phyloP scores from a whole-genome alignment of 106 monocot species.

The Dioscorea zingiberensis region DNA sequence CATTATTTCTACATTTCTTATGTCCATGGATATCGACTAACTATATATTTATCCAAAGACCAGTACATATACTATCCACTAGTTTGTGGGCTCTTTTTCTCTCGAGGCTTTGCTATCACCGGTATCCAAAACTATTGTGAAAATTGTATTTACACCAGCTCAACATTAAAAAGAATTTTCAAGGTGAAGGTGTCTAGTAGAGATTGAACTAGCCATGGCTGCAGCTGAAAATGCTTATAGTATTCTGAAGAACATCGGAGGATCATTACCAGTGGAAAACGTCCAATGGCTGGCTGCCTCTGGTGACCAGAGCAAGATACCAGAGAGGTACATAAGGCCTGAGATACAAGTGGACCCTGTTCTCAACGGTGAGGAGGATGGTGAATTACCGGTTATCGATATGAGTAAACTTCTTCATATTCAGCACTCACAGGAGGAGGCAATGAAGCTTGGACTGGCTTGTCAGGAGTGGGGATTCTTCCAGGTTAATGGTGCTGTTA shows the following conservation, averaged over 20 bases:
- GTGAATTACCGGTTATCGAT: slow-evolving; percentile 18
- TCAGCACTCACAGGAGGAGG: slow-evolving; percentile 8
- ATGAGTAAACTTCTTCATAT: slow-evolving; percentile 6
- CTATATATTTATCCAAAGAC: too few species aligned
- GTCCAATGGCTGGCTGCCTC: slow-evolving; percentile 23
- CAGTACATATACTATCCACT: too few species aligned
- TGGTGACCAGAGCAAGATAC: slow-evolving; percentile 1
- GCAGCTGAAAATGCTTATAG: too few species aligned
- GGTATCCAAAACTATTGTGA: too few species aligned
- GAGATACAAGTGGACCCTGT: not conserved
- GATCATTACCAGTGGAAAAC: not conserved
- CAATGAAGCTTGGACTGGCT: slow-evolving; percentile 11
- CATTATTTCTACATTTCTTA: too few species aligned
- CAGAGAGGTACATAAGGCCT: slow-evolving; percentile 18
- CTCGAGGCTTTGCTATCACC: too few species aligned
- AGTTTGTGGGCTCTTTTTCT: too few species aligned
- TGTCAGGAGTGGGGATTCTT: slow-evolving; percentile 37
- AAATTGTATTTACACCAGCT: too few species aligned
- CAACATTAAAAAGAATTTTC: too few species aligned
- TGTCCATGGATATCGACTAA: too few species aligned
- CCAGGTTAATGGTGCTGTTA: slow-evolving; percentile 10
- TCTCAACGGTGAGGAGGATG: not conserved
- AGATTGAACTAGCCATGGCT: too few species aligned
- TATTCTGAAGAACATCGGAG: not conserved
- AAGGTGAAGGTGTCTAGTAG: too few species aligned